These are phyloP conservation scores for Leishmania major DNA, from an alignment of 208 protist genomes.

Conservation along the genomic window DNA sequence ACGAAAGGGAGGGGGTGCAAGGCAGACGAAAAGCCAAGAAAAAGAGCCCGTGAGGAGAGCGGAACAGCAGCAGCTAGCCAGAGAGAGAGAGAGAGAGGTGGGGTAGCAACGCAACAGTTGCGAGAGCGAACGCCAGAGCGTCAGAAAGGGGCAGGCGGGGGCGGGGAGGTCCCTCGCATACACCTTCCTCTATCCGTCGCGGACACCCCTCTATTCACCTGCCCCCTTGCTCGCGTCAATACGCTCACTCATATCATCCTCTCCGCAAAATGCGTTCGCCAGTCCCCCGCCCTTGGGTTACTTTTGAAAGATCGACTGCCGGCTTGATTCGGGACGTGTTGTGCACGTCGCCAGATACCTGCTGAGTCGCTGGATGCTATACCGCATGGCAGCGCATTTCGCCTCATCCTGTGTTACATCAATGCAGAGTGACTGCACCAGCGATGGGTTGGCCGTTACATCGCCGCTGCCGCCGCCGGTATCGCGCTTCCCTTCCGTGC, in stretches of 20 bases:
- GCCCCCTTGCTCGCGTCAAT: neutral
- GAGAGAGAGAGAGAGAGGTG: neutral
- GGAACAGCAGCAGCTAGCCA: neutral
- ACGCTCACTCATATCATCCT: neutral
- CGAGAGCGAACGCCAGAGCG: neutral
- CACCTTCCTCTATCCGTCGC: neutral
- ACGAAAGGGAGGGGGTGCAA: neutral
- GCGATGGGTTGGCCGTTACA: neutral
- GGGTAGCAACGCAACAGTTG: neutral
- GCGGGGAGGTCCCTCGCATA: neutral
- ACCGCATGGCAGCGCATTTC: neutral
- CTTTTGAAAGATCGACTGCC: neutral
- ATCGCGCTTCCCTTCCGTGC: no score
- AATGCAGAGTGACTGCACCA: neutral
- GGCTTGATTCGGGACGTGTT: slow-evolving; percentile 1
- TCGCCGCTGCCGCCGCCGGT: neutral
- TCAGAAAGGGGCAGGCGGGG: neutral
- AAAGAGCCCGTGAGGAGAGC: neutral
- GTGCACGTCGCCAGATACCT: slow-evolving; percentile 24
- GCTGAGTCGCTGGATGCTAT: slow-evolving; percentile 37
- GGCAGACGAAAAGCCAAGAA: neutral
- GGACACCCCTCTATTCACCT: neutral
- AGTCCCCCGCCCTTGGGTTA: neutral
- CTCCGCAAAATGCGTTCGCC: neutral
- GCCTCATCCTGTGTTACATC: slow-evolving; percentile 14